Conservation (phyloP, 768 basidiomycete species). For the Rhizopogon vesiculosus region DNA sequence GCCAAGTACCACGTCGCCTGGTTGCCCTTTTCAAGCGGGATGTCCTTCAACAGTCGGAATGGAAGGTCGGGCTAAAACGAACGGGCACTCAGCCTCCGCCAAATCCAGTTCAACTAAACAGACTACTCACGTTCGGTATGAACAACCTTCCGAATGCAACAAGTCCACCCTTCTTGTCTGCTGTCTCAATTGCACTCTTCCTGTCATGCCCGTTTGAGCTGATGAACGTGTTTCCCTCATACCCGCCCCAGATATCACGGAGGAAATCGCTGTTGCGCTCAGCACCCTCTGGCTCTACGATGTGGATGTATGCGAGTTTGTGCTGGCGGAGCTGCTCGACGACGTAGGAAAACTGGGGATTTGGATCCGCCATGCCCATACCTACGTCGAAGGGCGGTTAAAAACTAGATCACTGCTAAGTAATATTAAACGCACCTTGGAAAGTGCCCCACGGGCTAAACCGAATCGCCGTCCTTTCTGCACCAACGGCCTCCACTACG, state of each 20-base stretch:
- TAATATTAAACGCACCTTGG: not conserved
- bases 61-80: slow-evolving; percentile 27
- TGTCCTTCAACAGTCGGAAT: slow-evolving; percentile 16
- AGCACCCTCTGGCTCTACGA: slow-evolving; percentile 35
- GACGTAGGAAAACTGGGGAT: slow-evolving; percentile 50
- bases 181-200: slow-evolving; percentile 32
- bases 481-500: slow-evolving; percentile 47
- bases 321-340: slow-evolving; percentile 33
- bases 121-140: slow-evolving; percentile 32
- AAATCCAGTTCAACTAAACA: not conserved
- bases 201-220: slow-evolving; percentile 41
- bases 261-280: slow-evolving; percentile 38
- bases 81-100: not conserved
- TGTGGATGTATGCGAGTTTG: slow-evolving; percentile 48
- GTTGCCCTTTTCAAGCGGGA: slow-evolving; percentile 16
- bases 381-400: slow-evolving; percentile 21
- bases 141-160: slow-evolving; percentile 34
- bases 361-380: slow-evolving; percentile 52
- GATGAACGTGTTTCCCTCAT: slow-evolving; percentile 31
- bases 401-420: slow-evolving; percentile 1
- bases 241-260: slow-evolving; percentile 35
- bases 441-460: slow-evolving; percentile 50
- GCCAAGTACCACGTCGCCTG: slow-evolving; percentile 16
- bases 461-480: slow-evolving; percentile 48
- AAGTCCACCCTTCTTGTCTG: slow-evolving; percentile 28